Evolutionary conservation across 352 stramenopile genomes (phyloP), one percentile per base, ranked within the genome.

Genomic region (Globisporangium perplexum): DNA sequence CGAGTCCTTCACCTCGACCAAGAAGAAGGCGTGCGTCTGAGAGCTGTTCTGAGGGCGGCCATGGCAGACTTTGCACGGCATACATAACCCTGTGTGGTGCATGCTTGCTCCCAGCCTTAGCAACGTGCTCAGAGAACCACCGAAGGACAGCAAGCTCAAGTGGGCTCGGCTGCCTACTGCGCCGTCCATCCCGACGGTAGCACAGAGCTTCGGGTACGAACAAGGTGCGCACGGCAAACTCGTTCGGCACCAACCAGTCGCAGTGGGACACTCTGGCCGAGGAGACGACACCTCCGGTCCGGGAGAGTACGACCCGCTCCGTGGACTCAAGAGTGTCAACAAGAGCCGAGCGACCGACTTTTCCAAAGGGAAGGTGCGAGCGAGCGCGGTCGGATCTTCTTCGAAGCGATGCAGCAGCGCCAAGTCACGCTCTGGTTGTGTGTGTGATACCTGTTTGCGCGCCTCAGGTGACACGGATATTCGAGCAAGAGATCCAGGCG

Each of bases 121-220:
- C 0, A 80, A 62, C 5, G 31, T 73, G 14, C 39, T 71, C 6
- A 56, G 58, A 23, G 65, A 75, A 0, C 62, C 71, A 8, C 53
- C 71, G 3, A 68, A 67, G 14, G 62, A 50, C 20, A 74, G 55
- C 57, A 81, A 80, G 33, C 72, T 90, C 42, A 78, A 81, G 42
- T 92, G 79, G 82, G 71, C 76, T 24, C 62, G 79, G 11, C 59
- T 92, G 0, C 78, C 82, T 7, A 86, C 78, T 4, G 82, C 79
- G 15, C 82, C 82, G 18, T 92, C 82, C 0, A 92, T 92, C 35
- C 82, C 82, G 0, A 86, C 67, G 3, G 62, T 81, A 0, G 72
- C 77, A 5, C 82, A 92, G 47, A 92, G 82, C 57, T 92, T 86
- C 59, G 82, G 82, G 3, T 90, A 92, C 46, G 82, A 90, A 23